Evolutionary conservation across 2,329 filamentous ascomycete genomes (phyloP).

Genomic region (Fusarium oligoseptatum): DNA sequence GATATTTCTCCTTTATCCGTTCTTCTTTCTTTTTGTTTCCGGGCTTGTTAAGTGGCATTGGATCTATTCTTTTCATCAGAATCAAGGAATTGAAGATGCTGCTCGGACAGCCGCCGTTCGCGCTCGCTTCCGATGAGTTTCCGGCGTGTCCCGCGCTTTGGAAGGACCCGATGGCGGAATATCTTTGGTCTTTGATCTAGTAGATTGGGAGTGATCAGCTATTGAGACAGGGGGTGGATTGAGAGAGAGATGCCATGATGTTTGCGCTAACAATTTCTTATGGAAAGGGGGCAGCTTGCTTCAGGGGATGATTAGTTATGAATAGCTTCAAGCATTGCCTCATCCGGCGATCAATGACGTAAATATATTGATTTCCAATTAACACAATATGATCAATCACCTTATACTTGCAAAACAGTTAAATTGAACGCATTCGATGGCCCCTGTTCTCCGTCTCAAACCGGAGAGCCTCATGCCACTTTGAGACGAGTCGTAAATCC

Average conservation of each 20-base stretch:
- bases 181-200: slow-evolving; percentile 29
- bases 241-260: neutral
- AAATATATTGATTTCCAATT: neutral
- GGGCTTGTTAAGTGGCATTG: neutral
- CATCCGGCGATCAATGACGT: neutral
- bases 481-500: neutral
- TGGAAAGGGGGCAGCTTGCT: neutral
- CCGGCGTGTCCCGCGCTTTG: slow-evolving; percentile 10
- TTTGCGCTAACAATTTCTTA: neutral
- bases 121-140: neutral
- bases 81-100: neutral
- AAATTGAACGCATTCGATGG: neutral
- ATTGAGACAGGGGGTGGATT: neutral
- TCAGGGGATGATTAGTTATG: neutral
- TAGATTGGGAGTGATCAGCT: neutral
- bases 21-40: neutral
- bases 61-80: neutral
- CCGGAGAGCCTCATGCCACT: neutral
- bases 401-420: neutral
- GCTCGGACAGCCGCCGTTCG: slow-evolving; percentile 14
- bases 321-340: neutral
- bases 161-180: slow-evolving; percentile 20
- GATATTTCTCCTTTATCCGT: neutral
- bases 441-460: neutral
- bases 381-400: neutral